Evolutionary conservation across 2,329 filamentous ascomycete genomes (phyloP).

Genomic region (Fusarium sp.): DNA sequence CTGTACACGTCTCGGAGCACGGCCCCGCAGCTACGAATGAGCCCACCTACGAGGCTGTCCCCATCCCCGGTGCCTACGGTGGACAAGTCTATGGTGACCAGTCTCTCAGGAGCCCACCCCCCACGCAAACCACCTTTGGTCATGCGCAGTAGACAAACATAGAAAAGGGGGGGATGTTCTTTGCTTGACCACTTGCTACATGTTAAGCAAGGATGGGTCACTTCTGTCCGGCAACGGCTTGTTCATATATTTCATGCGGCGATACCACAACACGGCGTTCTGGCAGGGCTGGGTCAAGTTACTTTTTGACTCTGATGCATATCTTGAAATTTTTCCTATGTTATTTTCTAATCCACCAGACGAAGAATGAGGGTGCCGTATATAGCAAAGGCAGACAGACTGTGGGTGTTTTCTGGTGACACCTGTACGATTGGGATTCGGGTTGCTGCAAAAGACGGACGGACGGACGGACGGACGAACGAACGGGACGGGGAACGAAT

Average conservation of each 20-base stretch:
- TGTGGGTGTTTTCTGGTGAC: constrained; percentile 22
- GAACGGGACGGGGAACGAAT: not conserved
- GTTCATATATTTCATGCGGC: constrained; percentile 23
- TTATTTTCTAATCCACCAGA: constrained; percentile 22
- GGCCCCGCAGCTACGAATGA: constrained; percentile 81
- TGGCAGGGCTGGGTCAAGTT: constrained; percentile 12
- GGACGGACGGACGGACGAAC: not conserved
- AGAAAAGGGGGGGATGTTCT: constrained; percentile 12
- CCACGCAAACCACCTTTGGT: constrained; percentile 59
- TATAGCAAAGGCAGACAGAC: constrained; percentile 5
- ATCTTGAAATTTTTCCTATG: constrained; percentile 17
- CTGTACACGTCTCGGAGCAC: constrained; percentile 69
- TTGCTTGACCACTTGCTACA: constrained; percentile 28
- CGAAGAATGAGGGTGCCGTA: constrained; percentile 7
- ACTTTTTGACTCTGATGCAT: constrained; percentile 18
- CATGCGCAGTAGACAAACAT: constrained; percentile 42
- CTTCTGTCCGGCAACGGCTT: constrained; percentile 14
- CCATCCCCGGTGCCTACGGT: constrained; percentile 87
- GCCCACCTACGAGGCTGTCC: constrained; percentile 85
- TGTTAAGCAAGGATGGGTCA: constrained; percentile 19
- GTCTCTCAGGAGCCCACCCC: constrained; percentile 64
- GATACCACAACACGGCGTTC: constrained; percentile 40
- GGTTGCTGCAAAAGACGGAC: constrained; percentile 19
- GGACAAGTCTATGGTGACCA: constrained; percentile 75
- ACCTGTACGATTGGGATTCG: constrained; percentile 13